These are phyloP conservation scores for Syzygium aqueum DNA, from an alignment of 345 rosid genomes.

Conservation along the genomic window DNA sequence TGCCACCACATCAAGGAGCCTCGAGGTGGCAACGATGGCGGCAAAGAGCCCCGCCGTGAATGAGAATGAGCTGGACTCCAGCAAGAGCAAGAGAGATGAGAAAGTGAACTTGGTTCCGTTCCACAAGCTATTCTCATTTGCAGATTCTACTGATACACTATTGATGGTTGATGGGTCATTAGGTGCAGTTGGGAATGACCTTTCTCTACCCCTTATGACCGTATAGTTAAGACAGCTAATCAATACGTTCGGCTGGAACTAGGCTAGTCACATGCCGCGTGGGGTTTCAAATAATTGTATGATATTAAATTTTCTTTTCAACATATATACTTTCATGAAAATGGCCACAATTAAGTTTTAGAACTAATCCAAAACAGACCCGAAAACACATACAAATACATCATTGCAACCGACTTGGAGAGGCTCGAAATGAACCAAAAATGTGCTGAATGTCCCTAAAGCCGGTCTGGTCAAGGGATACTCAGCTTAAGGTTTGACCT, in stretches of 20 bases:
- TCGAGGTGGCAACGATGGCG: constrained; percentile 4
- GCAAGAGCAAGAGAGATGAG: constrained; percentile 30
- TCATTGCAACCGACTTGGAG: no score
- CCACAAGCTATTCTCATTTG: constrained; percentile 64
- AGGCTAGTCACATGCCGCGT: constrained; percentile 1
- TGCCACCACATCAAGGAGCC: constrained; percentile 35
- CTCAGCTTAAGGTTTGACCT: no score
- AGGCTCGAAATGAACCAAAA: no score
- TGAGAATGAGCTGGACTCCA: constrained; percentile 8
- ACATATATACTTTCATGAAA: no score
- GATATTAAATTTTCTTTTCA: no score
- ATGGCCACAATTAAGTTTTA: no score
- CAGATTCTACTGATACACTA: constrained; percentile 44
- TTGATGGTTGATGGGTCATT: constrained; percentile 66
- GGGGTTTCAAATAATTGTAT: no score
- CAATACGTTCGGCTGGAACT: constrained; percentile 64
- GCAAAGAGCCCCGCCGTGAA: constrained; percentile 3
- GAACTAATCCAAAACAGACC: no score
- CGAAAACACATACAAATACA: no score
- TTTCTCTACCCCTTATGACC: constrained; percentile 64
- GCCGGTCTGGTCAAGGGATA: no score
- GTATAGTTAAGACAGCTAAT: constrained; percentile 54
- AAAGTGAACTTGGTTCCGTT: constrained; percentile 38
- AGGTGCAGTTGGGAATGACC: constrained; percentile 64
- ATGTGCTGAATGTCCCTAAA: no score